Conservation (phyloP, 257 asterid genomes). For the Haberlea rhodopensis region DNA sequence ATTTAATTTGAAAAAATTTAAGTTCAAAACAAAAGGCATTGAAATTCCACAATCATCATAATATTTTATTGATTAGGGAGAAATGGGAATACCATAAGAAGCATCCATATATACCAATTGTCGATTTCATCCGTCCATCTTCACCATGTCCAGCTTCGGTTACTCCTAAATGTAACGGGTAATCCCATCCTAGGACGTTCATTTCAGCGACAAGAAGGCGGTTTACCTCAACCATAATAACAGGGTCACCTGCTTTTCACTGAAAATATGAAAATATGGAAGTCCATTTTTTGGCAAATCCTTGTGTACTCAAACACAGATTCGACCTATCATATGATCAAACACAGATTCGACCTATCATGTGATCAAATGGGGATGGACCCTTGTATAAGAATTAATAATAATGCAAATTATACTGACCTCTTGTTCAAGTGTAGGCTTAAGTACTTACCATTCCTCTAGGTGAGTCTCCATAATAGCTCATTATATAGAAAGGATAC, state of each 20-base stretch:
- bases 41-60: neutral
- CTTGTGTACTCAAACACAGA: slow-evolving; percentile 98
- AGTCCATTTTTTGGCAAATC: slow-evolving; percentile 89
- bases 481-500: slow-evolving; percentile 97
- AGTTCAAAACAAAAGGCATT: neutral
- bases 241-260: slow-evolving; percentile 99
- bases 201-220: slow-evolving; percentile 96
- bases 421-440: slow-evolving; percentile 12
- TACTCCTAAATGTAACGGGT: slow-evolving; percentile 95
- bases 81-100: slow-evolving; percentile 63
- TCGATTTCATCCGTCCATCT: slow-evolving; percentile 99
- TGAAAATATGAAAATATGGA: slow-evolving; percentile 89
- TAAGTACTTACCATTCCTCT: slow-evolving; percentile 85
- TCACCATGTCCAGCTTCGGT: slow-evolving; percentile 99
- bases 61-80: neutral
- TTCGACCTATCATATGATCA: slow-evolving; percentile 97
- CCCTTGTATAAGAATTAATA: neutral
- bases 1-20: neutral
- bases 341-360: slow-evolving; percentile 96
- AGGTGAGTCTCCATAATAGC: slow-evolving; percentile 97
- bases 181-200: slow-evolving; percentile 98
- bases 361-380: slow-evolving; percentile 20
- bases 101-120: slow-evolving; percentile 97
- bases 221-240: slow-evolving; percentile 92
- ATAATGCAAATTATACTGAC: neutral